phyloP scores from a whole-genome alignment of 2,329 filamentous ascomycete species.

The Cyphellophora europaea region DNA sequence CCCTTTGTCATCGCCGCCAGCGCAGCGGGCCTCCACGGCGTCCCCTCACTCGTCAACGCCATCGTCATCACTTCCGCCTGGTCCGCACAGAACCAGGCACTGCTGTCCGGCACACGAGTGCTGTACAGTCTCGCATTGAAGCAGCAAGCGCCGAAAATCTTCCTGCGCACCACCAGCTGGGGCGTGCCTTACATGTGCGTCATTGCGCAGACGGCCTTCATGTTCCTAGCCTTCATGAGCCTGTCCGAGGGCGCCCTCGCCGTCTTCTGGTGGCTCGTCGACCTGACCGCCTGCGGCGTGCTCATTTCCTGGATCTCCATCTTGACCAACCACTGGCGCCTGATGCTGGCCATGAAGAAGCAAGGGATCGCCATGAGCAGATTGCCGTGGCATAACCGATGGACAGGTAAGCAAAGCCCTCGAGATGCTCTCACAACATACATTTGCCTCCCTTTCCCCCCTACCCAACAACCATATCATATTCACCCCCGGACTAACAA shows the following conservation, averaged over 20 bases:
- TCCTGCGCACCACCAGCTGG: conserved; percentile 20
- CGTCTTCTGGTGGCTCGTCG: conserved; percentile 58
- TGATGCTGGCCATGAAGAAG: conserved; percentile 44
- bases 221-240: conserved; percentile 20
- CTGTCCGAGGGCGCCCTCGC: conserved; percentile 41
- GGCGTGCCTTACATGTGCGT: conserved; percentile 18
- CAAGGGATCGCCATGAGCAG: conserved; percentile 43
- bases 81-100: conserved; percentile 33
- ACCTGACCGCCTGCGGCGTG: conserved; percentile 53
- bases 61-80: conserved; percentile 31
- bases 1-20: conserved; percentile 45
- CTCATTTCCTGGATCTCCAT: conserved; percentile 56
- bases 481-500: conserved; percentile 3
- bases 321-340: conserved; percentile 49
- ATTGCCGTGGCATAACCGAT: conserved; percentile 55
- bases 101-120: conserved; percentile 27
- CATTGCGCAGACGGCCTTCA: conserved; percentile 15
- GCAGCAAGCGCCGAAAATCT: conserved; percentile 27
- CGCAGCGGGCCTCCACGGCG: conserved; percentile 23
- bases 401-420: too few relatives aligned
- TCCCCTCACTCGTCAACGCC: conserved; percentile 32
- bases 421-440: conserved; percentile 42
- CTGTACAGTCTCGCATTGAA: conserved; percentile 30
- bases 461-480: background rate
- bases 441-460: conserved; percentile 4